These are phyloP conservation scores for Asclepias syriaca DNA, from an alignment of 257 asterid species.

Conservation along the genomic window DNA sequence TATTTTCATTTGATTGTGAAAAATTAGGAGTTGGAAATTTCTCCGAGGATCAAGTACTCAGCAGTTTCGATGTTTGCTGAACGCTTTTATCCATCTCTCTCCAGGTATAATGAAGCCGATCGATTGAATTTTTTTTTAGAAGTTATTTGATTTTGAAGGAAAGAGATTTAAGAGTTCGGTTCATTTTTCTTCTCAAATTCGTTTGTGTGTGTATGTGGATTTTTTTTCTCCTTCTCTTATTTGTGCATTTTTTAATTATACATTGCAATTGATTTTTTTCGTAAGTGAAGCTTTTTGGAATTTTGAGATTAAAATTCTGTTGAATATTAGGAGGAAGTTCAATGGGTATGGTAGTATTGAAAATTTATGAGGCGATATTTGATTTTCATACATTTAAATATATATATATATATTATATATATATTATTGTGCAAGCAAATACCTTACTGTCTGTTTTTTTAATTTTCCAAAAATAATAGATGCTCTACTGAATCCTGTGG, in stretches of 20 bases:
- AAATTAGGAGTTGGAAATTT: conserved; percentile 39
- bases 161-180: no score
- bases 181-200: background rate
- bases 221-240: background rate
- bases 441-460: no score
- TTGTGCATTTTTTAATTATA: background rate
- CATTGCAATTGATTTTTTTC: background rate
- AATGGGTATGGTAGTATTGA: background rate
- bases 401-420: no score
- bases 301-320: background rate
- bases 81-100: conserved; percentile 66
- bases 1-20: background rate
- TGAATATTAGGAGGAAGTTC: background rate
- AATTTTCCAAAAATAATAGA: no score
- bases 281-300: background rate
- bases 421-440: no score
- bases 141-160: background rate
- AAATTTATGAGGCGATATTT: background rate
- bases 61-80: conserved; percentile 67
- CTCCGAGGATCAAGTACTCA: conserved; percentile 70
- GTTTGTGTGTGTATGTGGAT: background rate
- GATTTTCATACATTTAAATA: background rate
- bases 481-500: background rate
- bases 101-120: conserved; percentile 23
- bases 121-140: background rate